Conservation (phyloP, 257 asterid genomes). For the Solanum chilense region DNA sequence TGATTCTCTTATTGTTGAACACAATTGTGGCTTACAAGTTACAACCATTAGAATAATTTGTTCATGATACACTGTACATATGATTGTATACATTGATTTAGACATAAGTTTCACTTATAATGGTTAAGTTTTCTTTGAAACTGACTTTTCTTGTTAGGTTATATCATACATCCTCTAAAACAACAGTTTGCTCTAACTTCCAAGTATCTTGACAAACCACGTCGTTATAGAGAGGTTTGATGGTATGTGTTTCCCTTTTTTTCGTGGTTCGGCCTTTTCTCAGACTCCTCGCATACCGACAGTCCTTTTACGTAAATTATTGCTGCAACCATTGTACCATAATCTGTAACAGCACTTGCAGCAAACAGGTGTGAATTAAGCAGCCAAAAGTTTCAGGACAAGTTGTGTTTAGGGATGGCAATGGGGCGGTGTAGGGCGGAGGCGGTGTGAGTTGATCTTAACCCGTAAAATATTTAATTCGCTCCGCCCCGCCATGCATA, state of each 20-base stretch:
- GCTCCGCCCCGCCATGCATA: too few relatives aligned
- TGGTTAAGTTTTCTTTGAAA: neutral
- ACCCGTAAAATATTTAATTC: too few relatives aligned
- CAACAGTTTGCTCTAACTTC: neutral
- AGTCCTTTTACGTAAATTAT: neutral
- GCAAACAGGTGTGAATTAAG: neutral
- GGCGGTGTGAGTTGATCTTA: too few relatives aligned
- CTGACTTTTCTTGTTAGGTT: neutral
- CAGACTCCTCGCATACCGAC: neutral
- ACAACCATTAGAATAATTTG: neutral
- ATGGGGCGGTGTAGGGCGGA: too few relatives aligned
- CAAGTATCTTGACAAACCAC: neutral
- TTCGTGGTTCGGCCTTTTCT: too few relatives aligned
- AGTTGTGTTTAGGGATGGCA: neutral
- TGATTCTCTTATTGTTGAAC: neutral
- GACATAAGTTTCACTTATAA: neutral
- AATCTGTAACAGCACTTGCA: neutral
- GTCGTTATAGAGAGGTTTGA: neutral
- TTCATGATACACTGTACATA: neutral
- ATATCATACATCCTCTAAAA: neutral
- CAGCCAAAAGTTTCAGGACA: neutral
- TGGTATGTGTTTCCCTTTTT: neutral
- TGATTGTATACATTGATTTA: neutral
- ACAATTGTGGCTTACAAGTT: neutral
- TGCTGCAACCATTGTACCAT: neutral